Percentiles rank a stretch among this genome's conserved stretches.
These are phyloP conservation scores for Microbotryum lychnidis-dioicae DNA, from an alignment of 1,284 basidiomycete genomes.

Conservation along the genomic window DNA sequence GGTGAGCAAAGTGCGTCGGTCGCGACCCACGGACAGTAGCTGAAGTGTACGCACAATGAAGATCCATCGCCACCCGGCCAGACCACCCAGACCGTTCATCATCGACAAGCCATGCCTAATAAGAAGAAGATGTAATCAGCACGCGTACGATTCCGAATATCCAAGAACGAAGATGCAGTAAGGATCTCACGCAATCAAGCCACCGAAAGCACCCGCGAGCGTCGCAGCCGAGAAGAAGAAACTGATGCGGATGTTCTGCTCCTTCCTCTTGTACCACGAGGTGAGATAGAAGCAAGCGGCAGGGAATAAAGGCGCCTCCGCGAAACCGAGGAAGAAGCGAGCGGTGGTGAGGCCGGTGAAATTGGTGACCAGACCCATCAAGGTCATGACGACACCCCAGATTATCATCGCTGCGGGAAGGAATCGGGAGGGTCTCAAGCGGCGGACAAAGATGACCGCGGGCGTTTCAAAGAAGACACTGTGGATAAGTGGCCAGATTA, in stretches of 20 bases:
- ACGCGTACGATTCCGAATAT: too few relatives aligned
- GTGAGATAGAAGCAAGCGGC: conserved; percentile 40
- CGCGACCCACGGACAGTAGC: too few relatives aligned
- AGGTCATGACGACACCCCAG: conserved; percentile 41
- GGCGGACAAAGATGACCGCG: conserved; percentile 18
- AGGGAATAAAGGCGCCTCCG: conserved; percentile 38
- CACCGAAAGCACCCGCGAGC: conserved; percentile 42
- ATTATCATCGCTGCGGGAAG: conserved; percentile 31
- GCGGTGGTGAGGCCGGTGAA: conserved; percentile 42
- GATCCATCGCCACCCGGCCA: conserved; percentile 22
- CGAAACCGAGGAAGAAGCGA: conserved; percentile 42
- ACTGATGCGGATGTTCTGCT: conserved; percentile 41
- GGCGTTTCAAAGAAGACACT: conserved; percentile 2
- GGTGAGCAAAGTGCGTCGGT: too few relatives aligned
- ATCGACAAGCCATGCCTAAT: conserved; percentile 3
- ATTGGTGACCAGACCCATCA: conserved; percentile 43
- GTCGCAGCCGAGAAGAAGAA: conserved; percentile 47
- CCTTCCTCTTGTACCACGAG: conserved; percentile 42
- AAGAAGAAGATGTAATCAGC: too few relatives aligned
- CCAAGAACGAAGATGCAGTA: too few relatives aligned
- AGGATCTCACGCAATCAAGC: not conserved
- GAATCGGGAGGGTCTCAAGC: conserved; percentile 35
- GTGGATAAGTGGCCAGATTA: not conserved
- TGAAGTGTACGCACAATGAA: conserved; percentile 36
- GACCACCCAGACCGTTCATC: conserved; percentile 25